Evolutionary conservation across 768 basidiomycete species (phyloP), one percentile per base, ranked within the genome.

Genomic region (Hericium rajendrae): DNA sequence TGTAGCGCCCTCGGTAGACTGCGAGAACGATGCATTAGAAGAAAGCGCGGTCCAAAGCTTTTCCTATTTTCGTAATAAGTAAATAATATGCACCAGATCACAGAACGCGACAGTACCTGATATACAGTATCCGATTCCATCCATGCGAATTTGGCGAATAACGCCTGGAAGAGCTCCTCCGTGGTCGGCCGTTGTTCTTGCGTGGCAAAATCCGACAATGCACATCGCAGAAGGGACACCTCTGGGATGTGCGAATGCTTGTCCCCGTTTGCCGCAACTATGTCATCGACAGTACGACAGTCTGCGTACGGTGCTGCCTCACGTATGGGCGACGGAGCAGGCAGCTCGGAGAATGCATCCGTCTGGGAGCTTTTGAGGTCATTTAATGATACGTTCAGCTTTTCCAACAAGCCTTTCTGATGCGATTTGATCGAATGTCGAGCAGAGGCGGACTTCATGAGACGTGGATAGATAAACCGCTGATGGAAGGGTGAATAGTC

Each of bases 401-500:
- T 78, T 4, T 71, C 66, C 18, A 89, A 65, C 15, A 89, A 78
- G 1, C 71, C 68, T 18, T 77, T 71, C 52, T 88, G 87, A 63
- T 90, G 85, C 6, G 72, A 66, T 54, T 74, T 78, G 51, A 91
- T 69, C 8, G 85, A 78, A 55, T 74, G 75, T 37, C 88, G 81
- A 9, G 88, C 87, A 28, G 78, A 67, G 26, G 75, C 76, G 1
- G 85, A 81, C 51, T 73, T 76, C 2, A 78, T 68, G 11, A 91
- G 76, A 37, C 81, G 81, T 4, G 88, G 88, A 24, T 88, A 77
- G 22, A 91, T 72, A 63, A 83, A 81, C 38, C 81, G 80, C 88
- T 91, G 58, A 51, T 20, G 59, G n/a, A 2, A 18, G 32, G n/a
- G 53, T 54, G 12, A 55, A 43, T 41, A 4, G 54, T 22, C n/a